A percentile compares a stretch with the other conserved stretches of the same genome.
Conservation (phyloP, 257 asterid genomes). For the Oldenlandia corymbosa region DNA sequence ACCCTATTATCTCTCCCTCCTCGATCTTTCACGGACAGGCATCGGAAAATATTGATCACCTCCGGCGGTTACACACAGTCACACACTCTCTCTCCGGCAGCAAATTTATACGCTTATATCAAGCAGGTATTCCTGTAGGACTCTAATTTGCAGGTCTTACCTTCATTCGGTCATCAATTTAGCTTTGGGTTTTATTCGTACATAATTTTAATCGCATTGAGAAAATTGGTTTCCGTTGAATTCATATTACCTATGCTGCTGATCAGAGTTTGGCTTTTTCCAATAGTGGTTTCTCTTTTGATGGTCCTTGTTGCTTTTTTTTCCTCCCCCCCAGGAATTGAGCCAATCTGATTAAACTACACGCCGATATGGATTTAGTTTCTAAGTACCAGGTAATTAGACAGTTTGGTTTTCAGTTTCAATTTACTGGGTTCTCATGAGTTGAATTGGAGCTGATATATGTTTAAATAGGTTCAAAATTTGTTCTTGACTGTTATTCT, state of each 20-base stretch:
- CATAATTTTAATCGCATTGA: too few species aligned
- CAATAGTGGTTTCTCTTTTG: neutral
- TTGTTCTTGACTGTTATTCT: neutral
- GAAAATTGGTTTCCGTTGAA: neutral
- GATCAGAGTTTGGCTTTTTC: conserved; percentile 10
- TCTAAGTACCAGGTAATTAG: conserved; percentile 76
- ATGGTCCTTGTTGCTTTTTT: conserved; percentile 2
- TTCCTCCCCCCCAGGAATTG: conserved; percentile 44
- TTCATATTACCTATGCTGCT: neutral
- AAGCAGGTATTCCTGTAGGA: neutral
- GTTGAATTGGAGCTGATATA: neutral
- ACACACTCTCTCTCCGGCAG: neutral
- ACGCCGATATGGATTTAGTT: conserved; percentile 62
- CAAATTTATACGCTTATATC: neutral
- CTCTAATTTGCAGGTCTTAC: neutral
- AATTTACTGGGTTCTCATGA: neutral
- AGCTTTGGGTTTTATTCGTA: conserved; percentile 3
- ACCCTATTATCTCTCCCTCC: conserved; percentile 14
- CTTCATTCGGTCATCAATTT: neutral
- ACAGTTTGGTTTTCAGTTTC: neutral
- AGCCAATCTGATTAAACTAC: conserved; percentile 22
- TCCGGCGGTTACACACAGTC: neutral
- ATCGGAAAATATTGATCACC: neutral
- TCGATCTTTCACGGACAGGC: conserved; percentile 12
- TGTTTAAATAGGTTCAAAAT: neutral